Conservation (phyloP, 1,139 yeast genomes). For the Yamadazyma atmosphaerica region DNA sequence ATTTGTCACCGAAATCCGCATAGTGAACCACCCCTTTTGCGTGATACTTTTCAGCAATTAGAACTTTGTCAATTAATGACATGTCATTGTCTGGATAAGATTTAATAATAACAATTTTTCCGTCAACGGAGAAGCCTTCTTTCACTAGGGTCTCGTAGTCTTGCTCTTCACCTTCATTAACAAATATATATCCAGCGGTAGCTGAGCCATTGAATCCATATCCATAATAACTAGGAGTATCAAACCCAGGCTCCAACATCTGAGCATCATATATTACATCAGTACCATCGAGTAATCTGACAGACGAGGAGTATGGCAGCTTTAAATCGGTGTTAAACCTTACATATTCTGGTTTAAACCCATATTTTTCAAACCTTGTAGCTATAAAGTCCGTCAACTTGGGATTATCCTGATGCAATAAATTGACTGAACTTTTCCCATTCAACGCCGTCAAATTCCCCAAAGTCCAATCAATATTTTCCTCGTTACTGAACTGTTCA, state of each 20-base stretch:
- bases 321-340: slow-evolving; percentile 20
- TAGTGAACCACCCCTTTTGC: slow-evolving; percentile 32
- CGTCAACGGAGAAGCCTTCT: slow-evolving; percentile 21
- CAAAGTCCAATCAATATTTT: slow-evolving; percentile 28
- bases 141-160: slow-evolving; percentile 28
- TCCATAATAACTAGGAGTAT: slow-evolving; percentile 41
- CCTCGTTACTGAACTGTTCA: slow-evolving; percentile 27
- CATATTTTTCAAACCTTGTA: slow-evolving; percentile 26
- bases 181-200: slow-evolving; percentile 28
- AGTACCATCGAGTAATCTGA: slow-evolving; percentile 26
- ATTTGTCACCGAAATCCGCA: slow-evolving; percentile 16
- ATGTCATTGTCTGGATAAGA: slow-evolving; percentile 15
- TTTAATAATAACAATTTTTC: slow-evolving; percentile 34
- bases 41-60: slow-evolving; percentile 29
- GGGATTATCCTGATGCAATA: slow-evolving; percentile 28
- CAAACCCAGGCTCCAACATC: slow-evolving; percentile 25
- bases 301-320: slow-evolving; percentile 25
- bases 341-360: slow-evolving; percentile 25
- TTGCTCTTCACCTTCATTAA: slow-evolving; percentile 28
- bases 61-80: slow-evolving; percentile 27
- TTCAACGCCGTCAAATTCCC: slow-evolving; percentile 22
- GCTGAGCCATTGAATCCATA: slow-evolving; percentile 31
- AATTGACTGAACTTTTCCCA: slow-evolving; percentile 19
- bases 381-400: slow-evolving; percentile 28
- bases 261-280: slow-evolving; percentile 27